These are phyloP conservation scores for Gymnopilus junonius DNA, from an alignment of 768 basidiomycete species.

Conservation along the genomic window DNA sequence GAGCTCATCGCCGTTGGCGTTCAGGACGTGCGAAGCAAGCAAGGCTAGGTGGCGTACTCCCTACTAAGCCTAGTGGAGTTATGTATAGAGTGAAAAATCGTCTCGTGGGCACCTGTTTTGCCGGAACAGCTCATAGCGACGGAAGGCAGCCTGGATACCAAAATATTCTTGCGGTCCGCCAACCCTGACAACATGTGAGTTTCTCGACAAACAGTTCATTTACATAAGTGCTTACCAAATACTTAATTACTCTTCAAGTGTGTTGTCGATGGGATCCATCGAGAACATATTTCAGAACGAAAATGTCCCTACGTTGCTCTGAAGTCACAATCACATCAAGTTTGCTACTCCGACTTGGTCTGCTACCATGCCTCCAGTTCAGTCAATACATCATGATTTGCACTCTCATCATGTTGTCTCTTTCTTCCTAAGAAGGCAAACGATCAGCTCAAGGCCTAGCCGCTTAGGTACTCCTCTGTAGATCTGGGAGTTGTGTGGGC, in stretches of 20 bases:
- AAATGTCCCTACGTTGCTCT: not conserved
- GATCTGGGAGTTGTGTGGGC: not conserved
- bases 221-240: not conserved
- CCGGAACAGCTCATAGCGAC: conserved; percentile 11
- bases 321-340: not conserved
- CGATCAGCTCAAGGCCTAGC: no score
- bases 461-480: no score
- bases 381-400: not conserved
- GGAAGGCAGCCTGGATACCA: conserved; percentile 8
- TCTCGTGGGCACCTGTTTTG: conserved; percentile 5
- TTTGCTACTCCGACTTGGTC: not conserved
- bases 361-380: not conserved
- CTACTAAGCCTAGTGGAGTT: not conserved
- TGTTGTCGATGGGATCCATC: not conserved
- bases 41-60: not conserved
- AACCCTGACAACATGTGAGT: conserved; percentile 8
- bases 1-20: conserved; percentile 14
- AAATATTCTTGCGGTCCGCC: conserved; percentile 3
- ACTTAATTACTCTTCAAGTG: not conserved
- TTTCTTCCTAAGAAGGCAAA: not conserved
- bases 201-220: not conserved
- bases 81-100: not conserved
- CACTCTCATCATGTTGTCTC: not conserved
- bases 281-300: not conserved
- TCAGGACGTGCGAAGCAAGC: conserved; percentile 1